Conservation (phyloP, 2,329 filamentous ascomycete species). For the Thermomyces lanuginosus region DNA sequence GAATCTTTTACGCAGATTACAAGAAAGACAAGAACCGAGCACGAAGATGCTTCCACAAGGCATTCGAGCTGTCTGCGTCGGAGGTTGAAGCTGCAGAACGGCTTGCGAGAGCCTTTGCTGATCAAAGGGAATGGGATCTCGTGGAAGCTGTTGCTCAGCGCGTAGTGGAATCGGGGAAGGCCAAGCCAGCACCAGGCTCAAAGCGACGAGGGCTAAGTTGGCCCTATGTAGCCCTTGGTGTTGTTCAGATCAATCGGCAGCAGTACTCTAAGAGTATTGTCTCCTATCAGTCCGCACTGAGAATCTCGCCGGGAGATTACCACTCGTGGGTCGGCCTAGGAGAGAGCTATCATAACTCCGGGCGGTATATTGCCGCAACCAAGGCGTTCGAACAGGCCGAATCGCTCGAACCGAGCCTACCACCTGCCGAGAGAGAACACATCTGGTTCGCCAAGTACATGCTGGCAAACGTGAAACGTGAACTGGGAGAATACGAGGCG, state of each 20-base stretch:
- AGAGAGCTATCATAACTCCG: slow-evolving; percentile 93
- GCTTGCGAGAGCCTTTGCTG: slow-evolving; percentile 69
- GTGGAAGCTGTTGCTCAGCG: slow-evolving; percentile 85
- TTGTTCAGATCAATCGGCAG: slow-evolving; percentile 87
- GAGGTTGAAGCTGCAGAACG: slow-evolving; percentile 79
- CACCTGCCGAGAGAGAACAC: slow-evolving; percentile 44
- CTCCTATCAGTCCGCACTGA: slow-evolving; percentile 76
- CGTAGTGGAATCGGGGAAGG: slow-evolving; percentile 86
- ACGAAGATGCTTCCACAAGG: slow-evolving; percentile 88
- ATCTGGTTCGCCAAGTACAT: slow-evolving; percentile 96
- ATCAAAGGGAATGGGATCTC: slow-evolving; percentile 86
- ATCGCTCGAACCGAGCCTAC: slow-evolving; percentile 47
- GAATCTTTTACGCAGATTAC: slow-evolving; percentile 83
- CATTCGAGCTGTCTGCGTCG: slow-evolving; percentile 75
- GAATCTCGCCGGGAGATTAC: slow-evolving; percentile 72
- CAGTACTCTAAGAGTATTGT: slow-evolving; percentile 78
- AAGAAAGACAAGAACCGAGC: slow-evolving; percentile 72
- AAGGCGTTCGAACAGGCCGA: slow-evolving; percentile 81
- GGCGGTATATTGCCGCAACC: slow-evolving; percentile 81
- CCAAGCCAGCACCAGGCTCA: slow-evolving; percentile 75
- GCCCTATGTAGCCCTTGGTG: slow-evolving; percentile 85
- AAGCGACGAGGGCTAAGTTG: slow-evolving; percentile 88
- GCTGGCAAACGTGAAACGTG: slow-evolving; percentile 84
- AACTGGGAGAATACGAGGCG: slow-evolving; percentile 76
- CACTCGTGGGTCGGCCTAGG: slow-evolving; percentile 92